Conservation (phyloP, 352 stramenopile genomes). For the Globisporangium recalcitrans region DNA sequence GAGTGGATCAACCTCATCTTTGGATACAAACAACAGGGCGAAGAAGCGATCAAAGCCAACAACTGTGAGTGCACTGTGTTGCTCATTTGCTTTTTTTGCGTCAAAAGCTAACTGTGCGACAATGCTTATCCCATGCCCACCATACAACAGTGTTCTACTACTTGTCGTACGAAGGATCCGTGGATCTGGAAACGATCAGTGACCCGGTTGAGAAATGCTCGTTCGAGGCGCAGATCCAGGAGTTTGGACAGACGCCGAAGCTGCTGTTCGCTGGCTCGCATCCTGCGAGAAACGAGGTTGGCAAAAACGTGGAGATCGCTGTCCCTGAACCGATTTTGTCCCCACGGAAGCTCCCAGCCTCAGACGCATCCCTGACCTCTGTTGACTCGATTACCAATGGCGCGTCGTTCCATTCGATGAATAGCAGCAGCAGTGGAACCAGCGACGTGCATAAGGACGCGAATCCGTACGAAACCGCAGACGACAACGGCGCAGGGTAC, state of each 20-base stretch:
- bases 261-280: slow-evolving; percentile 63
- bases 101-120: not conserved
- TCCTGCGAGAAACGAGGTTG: slow-evolving; percentile 54
- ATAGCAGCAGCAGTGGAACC: not conserved
- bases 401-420: slow-evolving; percentile 7
- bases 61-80: slow-evolving; percentile 49
- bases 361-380: slow-evolving; percentile 3
- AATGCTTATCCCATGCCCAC: not conserved
- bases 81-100: not conserved
- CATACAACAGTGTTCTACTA: slow-evolving; percentile 82
- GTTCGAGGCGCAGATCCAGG: slow-evolving; percentile 91
- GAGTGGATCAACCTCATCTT: slow-evolving; percentile 99
- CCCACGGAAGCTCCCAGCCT: slow-evolving; percentile 22
- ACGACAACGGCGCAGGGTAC: slow-evolving; percentile 27
- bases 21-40: slow-evolving; percentile 94
- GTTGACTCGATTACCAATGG: slow-evolving; percentile 3
- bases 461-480: slow-evolving; percentile 24
- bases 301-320: slow-evolving; percentile 48
- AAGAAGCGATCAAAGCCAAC: slow-evolving; percentile 66
- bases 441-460: slow-evolving; percentile 1
- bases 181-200: slow-evolving; percentile 80
- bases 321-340: slow-evolving; percentile 34
- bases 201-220: slow-evolving; percentile 92
- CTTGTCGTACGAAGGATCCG: slow-evolving; percentile 82
- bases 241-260: slow-evolving; percentile 89